These are phyloP conservation scores for Trichophyton benhamiae DNA, from an alignment of 2,329 filamentous ascomycete species.

Conservation along the genomic window DNA sequence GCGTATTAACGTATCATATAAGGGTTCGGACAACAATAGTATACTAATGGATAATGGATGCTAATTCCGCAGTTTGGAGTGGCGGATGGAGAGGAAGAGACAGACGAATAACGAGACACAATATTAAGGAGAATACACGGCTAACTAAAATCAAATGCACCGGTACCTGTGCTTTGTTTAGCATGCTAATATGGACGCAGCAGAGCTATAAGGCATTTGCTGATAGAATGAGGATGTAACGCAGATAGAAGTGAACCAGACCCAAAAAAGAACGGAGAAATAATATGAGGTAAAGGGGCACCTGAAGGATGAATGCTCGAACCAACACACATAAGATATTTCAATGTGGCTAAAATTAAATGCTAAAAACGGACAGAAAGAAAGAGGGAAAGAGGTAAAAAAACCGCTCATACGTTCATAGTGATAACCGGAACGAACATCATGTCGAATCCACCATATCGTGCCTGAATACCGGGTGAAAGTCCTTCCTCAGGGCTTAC, in stretches of 20 bases:
- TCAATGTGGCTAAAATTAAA: neutral
- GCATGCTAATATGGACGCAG: neutral
- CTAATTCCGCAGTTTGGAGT: too few species aligned
- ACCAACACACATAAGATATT: neutral
- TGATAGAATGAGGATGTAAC: constrained; percentile 11
- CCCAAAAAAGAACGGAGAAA: neutral
- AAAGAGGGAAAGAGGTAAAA: neutral
- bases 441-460: constrained; percentile 1
- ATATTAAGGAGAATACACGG: neutral
- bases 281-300: neutral
- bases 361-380: neutral
- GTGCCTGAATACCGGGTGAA: neutral
- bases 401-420: neutral
- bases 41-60: too few species aligned
- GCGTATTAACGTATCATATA: too few species aligned
- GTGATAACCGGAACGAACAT: constrained; percentile 6
- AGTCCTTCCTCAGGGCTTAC: neutral
- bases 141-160: neutral
- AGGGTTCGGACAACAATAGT: too few species aligned
- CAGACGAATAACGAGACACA: neutral
- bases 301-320: neutral
- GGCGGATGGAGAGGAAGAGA: too few species aligned
- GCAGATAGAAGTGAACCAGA: neutral
- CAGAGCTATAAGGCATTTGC: constrained; percentile 5
- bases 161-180: neutral